Conservation (phyloP, 1,284 basidiomycete genomes). For the Anthracocystis panici-leucophaei region DNA sequence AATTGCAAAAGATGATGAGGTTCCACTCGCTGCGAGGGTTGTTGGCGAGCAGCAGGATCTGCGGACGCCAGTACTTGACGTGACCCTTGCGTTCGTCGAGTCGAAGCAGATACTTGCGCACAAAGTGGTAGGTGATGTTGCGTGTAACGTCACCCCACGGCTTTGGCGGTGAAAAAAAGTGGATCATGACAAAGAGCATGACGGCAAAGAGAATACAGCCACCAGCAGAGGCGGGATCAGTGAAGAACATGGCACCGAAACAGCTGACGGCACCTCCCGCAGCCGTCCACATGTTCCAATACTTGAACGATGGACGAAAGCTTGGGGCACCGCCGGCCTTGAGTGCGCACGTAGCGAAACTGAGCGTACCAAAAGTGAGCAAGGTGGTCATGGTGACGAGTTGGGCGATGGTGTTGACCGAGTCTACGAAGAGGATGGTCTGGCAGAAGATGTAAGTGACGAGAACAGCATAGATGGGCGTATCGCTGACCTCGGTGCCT, state of each 20-base stretch:
- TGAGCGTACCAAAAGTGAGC: constrained; percentile 67
- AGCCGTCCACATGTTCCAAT: constrained; percentile 69
- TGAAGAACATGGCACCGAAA: constrained; percentile 68
- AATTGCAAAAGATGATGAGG: constrained; percentile 69
- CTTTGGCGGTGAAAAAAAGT: constrained; percentile 67
- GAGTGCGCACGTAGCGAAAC: constrained; percentile 66
- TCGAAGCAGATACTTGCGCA: constrained; percentile 67
- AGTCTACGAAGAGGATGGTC: constrained; percentile 64
- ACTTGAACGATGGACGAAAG: constrained; percentile 69
- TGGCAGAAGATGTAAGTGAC: constrained; percentile 66
- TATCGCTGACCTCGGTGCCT: constrained; percentile 65
- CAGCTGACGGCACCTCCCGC: constrained; percentile 61
- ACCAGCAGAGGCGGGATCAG: constrained; percentile 55
- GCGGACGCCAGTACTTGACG: constrained; percentile 69
- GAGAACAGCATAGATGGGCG: constrained; percentile 65
- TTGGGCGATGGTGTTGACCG: constrained; percentile 68
- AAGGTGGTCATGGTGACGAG: constrained; percentile 69
- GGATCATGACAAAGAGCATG: constrained; percentile 65
- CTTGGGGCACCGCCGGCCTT: constrained; percentile 69
- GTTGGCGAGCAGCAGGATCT: constrained; percentile 67
- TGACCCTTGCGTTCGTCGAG: constrained; percentile 68
- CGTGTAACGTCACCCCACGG: constrained; percentile 69
- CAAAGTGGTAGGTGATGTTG: constrained; percentile 68
- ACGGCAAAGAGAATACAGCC: constrained; percentile 63
- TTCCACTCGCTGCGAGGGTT: constrained; percentile 68